Evolutionary conservation across 164 flowering plant species (phyloP).

Genomic region (Buxus sempervirens): DNA sequence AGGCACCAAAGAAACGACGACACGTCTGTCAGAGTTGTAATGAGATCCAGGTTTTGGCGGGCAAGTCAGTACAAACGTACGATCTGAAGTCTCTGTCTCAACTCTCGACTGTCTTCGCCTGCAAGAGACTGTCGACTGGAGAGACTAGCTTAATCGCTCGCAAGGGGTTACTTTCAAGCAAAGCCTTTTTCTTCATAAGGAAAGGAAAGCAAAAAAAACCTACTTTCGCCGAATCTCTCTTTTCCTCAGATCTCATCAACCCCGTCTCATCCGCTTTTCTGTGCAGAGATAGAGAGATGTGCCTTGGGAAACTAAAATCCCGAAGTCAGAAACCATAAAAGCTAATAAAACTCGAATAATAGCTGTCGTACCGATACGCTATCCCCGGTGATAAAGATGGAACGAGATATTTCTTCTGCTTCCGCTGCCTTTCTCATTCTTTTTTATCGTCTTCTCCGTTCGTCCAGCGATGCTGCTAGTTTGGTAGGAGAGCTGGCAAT

Average conservation of each 20-base stretch:
- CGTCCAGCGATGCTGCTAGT: neutral
- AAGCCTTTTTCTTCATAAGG: constrained; percentile 4
- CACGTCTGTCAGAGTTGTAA: no score
- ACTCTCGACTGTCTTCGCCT: no score
- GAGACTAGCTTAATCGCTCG: neutral
- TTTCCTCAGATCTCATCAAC: constrained; percentile 30
- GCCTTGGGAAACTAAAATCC: constrained; percentile 50
- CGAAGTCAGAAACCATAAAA: constrained; percentile 41
- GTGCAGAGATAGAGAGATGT: neutral
- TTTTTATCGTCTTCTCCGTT: no score
- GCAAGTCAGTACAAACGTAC: no score
- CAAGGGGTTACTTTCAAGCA: constrained; percentile 35
- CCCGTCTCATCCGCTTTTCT: constrained; percentile 16
- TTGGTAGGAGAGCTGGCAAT: neutral
- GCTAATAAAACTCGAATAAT: neutral
- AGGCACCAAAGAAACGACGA: no score
- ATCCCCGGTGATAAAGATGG: constrained; percentile 33
- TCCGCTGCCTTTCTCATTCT: neutral
- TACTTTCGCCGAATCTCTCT: neutral
- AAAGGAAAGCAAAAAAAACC: neutral
- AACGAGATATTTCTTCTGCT: constrained; percentile 10
- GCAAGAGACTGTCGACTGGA: neutral
- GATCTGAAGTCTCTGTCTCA: no score
- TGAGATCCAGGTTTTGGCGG: no score
- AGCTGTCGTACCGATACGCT: constrained; percentile 38